Conservation (phyloP, 805 yeast genomes). For the Hanseniaspora vineae region DNA sequence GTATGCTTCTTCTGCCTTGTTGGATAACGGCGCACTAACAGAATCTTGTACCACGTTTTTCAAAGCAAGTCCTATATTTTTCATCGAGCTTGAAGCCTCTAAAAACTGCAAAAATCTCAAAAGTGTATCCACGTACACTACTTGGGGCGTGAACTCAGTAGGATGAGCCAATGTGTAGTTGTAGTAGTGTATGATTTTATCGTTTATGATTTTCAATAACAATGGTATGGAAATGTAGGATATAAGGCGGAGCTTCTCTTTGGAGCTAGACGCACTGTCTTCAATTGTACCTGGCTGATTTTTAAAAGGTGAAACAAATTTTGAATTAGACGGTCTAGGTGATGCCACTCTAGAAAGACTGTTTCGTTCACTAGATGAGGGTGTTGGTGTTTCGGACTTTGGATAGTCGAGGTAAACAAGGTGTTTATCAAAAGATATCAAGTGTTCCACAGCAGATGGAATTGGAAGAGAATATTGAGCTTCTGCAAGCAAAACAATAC, state of each 20-base stretch:
- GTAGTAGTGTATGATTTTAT: conserved; percentile 31
- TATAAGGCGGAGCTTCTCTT: neutral
- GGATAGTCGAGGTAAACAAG: neutral
- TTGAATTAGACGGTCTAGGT: too few relatives aligned
- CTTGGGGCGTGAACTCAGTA: conserved; percentile 72
- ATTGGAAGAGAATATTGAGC: conserved; percentile 37
- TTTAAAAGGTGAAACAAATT: neutral
- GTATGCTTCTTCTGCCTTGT: neutral
- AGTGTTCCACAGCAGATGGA: neutral
- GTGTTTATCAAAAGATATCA: neutral
- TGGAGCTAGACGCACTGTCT: neutral
- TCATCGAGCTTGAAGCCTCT: conserved; percentile 7
- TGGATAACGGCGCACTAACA: neutral
- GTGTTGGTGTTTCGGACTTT: neutral
- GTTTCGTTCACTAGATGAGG: neutral
- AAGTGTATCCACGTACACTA: conserved; percentile 62
- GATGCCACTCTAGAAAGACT: neutral
- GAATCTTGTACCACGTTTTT: neutral
- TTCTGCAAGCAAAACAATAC: conserved; percentile 46
- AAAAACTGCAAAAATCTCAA: conserved; percentile 52
- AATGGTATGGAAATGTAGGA: conserved; percentile 28
- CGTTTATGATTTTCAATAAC: conserved; percentile 26
- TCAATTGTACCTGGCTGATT: neutral
- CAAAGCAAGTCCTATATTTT: neutral
- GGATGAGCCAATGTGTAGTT: conserved; percentile 39